These are phyloP conservation scores for Komagataella phaffii DNA, from an alignment of 805 yeast genomes.

Conservation along the genomic window DNA sequence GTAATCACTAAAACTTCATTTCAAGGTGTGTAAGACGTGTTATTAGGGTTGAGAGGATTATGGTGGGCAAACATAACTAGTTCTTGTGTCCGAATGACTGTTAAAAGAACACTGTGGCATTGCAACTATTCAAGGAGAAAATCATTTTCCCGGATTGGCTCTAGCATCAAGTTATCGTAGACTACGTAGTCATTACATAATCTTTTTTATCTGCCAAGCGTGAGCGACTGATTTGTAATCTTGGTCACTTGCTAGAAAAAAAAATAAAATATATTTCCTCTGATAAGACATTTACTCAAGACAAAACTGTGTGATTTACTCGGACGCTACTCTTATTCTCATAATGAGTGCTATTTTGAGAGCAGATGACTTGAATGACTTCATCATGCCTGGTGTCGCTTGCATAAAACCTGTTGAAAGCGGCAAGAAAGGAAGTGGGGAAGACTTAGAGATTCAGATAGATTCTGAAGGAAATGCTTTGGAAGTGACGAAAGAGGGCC, in stretches of 20 bases:
- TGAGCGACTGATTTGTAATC: background rate
- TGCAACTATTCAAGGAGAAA: background rate
- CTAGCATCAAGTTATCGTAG: no score
- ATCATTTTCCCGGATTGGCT: background rate
- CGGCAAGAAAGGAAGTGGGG: slow-evolving; percentile 18
- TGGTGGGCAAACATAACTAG: no score
- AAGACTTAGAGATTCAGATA: slow-evolving; percentile 40
- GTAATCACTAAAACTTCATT: background rate
- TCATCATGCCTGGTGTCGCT: slow-evolving; percentile 87
- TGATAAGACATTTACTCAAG: background rate
- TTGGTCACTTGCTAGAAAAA: background rate
- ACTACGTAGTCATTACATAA: background rate
- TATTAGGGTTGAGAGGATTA: no score
- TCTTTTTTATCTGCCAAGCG: background rate
- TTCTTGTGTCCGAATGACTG: no score
- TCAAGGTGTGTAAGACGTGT: no score
- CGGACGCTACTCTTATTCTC: background rate
- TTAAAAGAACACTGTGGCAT: no score
- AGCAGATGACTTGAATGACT: slow-evolving; percentile 87
- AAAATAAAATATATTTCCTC: background rate
- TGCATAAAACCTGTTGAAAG: slow-evolving; percentile 78
- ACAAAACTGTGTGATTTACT: background rate
- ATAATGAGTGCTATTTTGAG: slow-evolving; percentile 82
- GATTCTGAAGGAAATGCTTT: slow-evolving; percentile 45
- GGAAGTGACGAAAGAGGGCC: slow-evolving; percentile 53